Evolutionary conservation across 1,284 basidiomycete species (phyloP), one percentile per base, ranked within the genome.

Genomic region (Calocybe gambosa): DNA sequence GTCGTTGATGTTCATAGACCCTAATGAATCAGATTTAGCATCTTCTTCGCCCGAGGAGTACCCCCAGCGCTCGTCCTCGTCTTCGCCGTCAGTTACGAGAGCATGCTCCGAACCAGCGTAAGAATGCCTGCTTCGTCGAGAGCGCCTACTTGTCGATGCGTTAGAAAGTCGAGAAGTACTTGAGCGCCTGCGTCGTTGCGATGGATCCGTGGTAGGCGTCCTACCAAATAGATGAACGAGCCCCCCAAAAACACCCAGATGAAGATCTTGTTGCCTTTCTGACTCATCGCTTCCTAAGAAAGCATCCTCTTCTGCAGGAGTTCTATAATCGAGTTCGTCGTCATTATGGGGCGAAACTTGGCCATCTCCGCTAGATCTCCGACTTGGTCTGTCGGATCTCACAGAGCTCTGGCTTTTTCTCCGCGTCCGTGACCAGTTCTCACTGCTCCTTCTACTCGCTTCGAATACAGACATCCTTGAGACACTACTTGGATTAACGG

Each of bases 21-120:
- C 59, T 5, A 54, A 46, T 8, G 56, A 64, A 31, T 66, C 64
- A 36, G 65, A 74, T 44, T 87, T 83, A 28, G 66, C 69, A 41
- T 74, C 75, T 54, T 82, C 83, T 59, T 89, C 86, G 16, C 77
- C 85, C 5, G 86, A 88, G 15, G 81, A 79, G 60, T 89, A 89
- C 3, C 87, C 87, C 86, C 86, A 89, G 5, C 83, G 74, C 50
- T 88, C 85, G 39, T 40, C 29, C 19, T 85, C 81, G 43, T 68
- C 73, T 38, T 76, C 78, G 19, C 77, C 74, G 10, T 75, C 78
- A 12, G 66, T 71, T 28, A 70, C 76, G 13, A 75, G 54, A 9
- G 72, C 79, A 58, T 81, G 65, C 35, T 84, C 80, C 1, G 81
- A 82, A 31, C 70, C 76, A 20, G 66, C 71, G 29, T 78, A 75